These are phyloP conservation scores for Ceriops zippeliana DNA, from an alignment of 345 rosid genomes.

Conservation along the genomic window DNA sequence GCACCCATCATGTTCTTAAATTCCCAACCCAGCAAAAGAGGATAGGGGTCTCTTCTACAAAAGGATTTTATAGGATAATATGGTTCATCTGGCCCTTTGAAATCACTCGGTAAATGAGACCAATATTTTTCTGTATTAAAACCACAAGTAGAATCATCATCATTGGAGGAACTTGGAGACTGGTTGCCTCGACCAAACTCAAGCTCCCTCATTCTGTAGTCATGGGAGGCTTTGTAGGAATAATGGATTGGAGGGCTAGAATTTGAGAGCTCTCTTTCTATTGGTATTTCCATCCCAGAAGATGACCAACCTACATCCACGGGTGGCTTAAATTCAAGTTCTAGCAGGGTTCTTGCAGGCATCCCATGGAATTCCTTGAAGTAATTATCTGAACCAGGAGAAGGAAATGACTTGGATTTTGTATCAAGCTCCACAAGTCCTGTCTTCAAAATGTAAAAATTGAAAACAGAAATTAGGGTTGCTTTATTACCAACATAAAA, in stretches of 20 bases:
- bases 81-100: conserved; percentile 22
- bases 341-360: conserved; percentile 29
- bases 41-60: conserved; percentile 19
- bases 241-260: conserved; percentile 30
- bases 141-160: conserved; percentile 22
- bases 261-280: conserved; percentile 21
- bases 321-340: conserved; percentile 27
- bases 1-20: conserved; percentile 28
- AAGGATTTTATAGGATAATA: conserved; percentile 8
- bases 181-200: conserved; percentile 12
- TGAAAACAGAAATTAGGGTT: conserved; percentile 29
- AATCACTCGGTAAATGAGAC: conserved; percentile 28
- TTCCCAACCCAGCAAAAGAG: conserved; percentile 49
- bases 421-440: conserved; percentile 21
- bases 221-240: conserved; percentile 22
- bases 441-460: conserved; percentile 22
- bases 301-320: conserved; percentile 28
- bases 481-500: conserved; percentile 16
- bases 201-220: conserved; percentile 32
- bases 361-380: conserved; percentile 22
- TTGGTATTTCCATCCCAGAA: conserved; percentile 29
- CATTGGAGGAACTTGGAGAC: conserved; percentile 22
- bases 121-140: conserved; percentile 25
- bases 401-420: conserved; percentile 27
- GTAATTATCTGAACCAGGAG: conserved; percentile 27